Conservation (phyloP, 139 green algal species). For the Tetradesmus lagerheimii region DNA sequence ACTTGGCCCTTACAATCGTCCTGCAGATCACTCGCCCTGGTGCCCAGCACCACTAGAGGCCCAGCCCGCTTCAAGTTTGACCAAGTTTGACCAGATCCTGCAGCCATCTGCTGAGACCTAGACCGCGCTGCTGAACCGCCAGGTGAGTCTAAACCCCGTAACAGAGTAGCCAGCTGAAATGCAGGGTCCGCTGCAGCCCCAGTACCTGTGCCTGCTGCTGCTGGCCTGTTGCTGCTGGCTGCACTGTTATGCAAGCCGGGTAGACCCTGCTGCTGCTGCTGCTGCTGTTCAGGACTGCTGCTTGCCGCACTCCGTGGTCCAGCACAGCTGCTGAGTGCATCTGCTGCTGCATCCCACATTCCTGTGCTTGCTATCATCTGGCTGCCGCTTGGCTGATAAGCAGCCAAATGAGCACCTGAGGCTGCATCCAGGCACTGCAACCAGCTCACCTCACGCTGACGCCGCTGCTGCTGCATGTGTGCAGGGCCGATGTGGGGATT, state of each 20-base stretch:
- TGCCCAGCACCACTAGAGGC: constrained; percentile 24
- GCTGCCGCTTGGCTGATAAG: neutral
- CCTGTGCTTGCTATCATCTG: neutral
- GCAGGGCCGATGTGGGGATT: neutral
- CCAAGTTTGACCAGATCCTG: neutral
- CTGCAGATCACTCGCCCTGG: neutral
- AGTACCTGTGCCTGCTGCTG: neutral
- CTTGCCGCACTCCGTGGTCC: neutral
- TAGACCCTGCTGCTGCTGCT: neutral
- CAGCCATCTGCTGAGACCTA: neutral
- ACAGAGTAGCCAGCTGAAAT: neutral
- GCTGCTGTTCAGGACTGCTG: neutral
- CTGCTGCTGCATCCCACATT: constrained; percentile 16
- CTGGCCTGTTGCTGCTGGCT: neutral
- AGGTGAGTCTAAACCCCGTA: neutral
- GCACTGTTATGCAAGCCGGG: neutral
- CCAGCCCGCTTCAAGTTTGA: neutral
- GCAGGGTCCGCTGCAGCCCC: neutral
- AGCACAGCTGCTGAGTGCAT: neutral
- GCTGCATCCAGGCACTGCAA: constrained; percentile 16
- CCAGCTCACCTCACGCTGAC: neutral
- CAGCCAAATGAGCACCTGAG: neutral
- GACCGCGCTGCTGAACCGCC: neutral
- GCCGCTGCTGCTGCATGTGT: neutral
- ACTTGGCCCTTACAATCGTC: constrained; percentile 19